Percentiles rank a stretch among this genome's conserved stretches.
Conservation (phyloP, 2,329 filamentous ascomycete genomes). For the Exophiala xenobiotica region DNA sequence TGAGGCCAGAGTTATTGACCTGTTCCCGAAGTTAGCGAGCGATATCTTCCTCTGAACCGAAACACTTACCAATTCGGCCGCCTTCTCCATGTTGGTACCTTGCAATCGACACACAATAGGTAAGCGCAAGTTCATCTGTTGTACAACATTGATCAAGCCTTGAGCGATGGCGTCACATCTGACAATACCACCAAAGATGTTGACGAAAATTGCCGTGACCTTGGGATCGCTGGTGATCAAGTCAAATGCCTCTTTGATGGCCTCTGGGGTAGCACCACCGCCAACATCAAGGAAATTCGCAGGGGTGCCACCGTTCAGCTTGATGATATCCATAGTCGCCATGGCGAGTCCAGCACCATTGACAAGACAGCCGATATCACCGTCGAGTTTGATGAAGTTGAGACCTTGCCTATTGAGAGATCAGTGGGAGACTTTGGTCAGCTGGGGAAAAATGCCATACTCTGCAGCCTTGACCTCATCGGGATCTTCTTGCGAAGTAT, state of each 20-base stretch:
- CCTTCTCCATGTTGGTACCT: slow-evolving; percentile 96
- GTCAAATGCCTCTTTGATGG: slow-evolving; percentile 96
- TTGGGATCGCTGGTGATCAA: slow-evolving; percentile 98
- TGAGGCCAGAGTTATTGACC: slow-evolving; percentile 96
- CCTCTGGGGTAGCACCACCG: slow-evolving; percentile 92
- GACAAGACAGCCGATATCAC: slow-evolving; percentile 92
- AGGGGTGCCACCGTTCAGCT: slow-evolving; percentile 92
- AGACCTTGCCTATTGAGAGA: slow-evolving; percentile 58
- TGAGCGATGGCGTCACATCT: slow-evolving; percentile 96
- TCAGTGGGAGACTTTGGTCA: slow-evolving; percentile 8
- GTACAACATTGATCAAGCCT: slow-evolving; percentile 90
- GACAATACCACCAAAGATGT: slow-evolving; percentile 99
- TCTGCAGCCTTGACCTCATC: slow-evolving; percentile 97
- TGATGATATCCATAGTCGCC: slow-evolving; percentile 99
- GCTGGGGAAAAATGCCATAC: slow-evolving; percentile 52
- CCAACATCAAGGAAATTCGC: slow-evolving; percentile 99
- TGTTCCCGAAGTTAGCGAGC: slow-evolving; percentile 31
- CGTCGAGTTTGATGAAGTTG: slow-evolving; percentile 99
- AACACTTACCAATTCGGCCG: slow-evolving; percentile 69
- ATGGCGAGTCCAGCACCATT: slow-evolving; percentile 99
- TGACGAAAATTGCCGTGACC: slow-evolving; percentile 98
- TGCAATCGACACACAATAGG: slow-evolving; percentile 96
- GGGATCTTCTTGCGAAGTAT: slow-evolving; percentile 90
- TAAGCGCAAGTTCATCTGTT: slow-evolving; percentile 92
- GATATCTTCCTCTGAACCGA: neutral